Conservation (phyloP, 176 grass and related monocot genomes). For the Zea mays region Zm-B73-REFERENCE-NAM-5.0 NC_050097.1:59079001-59079500, state of each 20-base stretch:
- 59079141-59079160: constrained; percentile 96
- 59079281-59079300: constrained; percentile 72
- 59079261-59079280: constrained; percentile 80
- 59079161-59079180: constrained; percentile 85
- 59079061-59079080: constrained; percentile 50
- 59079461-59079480: background rate
- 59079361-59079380: constrained; percentile 57
- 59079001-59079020: constrained; percentile 76
- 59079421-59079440: constrained; percentile 63
- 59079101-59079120: constrained; percentile 68
- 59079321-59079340: constrained; percentile 94
- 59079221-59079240: constrained; percentile 51
- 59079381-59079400: constrained; percentile 69
- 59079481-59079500: background rate
- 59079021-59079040: constrained; percentile 85
- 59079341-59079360: constrained; percentile 80
- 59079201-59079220: constrained; percentile 76
- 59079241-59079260: constrained; percentile 62
- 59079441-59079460: background rate
- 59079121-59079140: constrained; percentile 68
- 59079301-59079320: constrained; percentile 70
- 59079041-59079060: constrained; percentile 70
- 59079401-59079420: constrained; percentile 90
- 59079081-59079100: constrained; percentile 63
- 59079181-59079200: constrained; percentile 58